A percentile compares a stretch with the other conserved stretches of the same genome.
These are phyloP conservation scores for Ophiostoma ulmi DNA, from an alignment of 2,329 filamentous ascomycete genomes.

Conservation along the genomic window DNA sequence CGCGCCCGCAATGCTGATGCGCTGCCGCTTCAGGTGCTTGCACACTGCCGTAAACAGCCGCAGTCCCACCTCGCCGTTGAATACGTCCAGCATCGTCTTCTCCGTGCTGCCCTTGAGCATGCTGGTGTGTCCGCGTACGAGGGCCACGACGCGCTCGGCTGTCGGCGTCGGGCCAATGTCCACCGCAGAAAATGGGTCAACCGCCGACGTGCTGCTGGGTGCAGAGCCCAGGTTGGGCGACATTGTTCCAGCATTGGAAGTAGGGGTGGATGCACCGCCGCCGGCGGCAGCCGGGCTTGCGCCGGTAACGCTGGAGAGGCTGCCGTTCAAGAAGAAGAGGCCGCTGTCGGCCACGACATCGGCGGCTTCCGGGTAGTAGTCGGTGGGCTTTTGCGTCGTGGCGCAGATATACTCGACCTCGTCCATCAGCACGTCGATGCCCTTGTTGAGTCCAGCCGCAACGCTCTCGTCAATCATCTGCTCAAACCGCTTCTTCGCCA, in stretches of 20 bases:
- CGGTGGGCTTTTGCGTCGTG: constrained; percentile 76
- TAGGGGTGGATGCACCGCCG: constrained; percentile 30
- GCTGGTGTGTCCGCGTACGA: constrained; percentile 81
- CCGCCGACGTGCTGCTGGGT: constrained; percentile 31
- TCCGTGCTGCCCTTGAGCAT: constrained; percentile 95
- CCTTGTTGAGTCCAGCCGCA: constrained; percentile 91
- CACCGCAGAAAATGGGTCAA: constrained; percentile 22
- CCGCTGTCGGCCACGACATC: constrained; percentile 30
- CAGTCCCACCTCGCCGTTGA: constrained; percentile 94
- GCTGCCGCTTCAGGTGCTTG: constrained; percentile 96
- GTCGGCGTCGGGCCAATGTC: constrained; percentile 66
- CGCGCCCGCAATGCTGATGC: constrained; percentile 82
- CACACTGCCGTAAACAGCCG: constrained; percentile 87
- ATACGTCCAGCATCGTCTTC: constrained; percentile 96
- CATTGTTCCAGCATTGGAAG: constrained; percentile 26
- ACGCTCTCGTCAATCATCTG: constrained; percentile 98
- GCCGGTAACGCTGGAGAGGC: constrained; percentile 27
- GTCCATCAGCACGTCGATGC: constrained; percentile 96
- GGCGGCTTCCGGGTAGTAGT: constrained; percentile 71
- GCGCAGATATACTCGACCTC: constrained; percentile 94
- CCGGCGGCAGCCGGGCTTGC: constrained; percentile 30
- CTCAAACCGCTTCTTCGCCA: constrained; percentile 98
- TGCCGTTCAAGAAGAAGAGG: constrained; percentile 24
- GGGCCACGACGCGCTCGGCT: constrained; percentile 73
- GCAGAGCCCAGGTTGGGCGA: constrained; percentile 25